Evolutionary conservation across 371 early-diverging fungal genomes (phyloP).

Genomic region (Quaeritorhiza haematococci): DNA sequence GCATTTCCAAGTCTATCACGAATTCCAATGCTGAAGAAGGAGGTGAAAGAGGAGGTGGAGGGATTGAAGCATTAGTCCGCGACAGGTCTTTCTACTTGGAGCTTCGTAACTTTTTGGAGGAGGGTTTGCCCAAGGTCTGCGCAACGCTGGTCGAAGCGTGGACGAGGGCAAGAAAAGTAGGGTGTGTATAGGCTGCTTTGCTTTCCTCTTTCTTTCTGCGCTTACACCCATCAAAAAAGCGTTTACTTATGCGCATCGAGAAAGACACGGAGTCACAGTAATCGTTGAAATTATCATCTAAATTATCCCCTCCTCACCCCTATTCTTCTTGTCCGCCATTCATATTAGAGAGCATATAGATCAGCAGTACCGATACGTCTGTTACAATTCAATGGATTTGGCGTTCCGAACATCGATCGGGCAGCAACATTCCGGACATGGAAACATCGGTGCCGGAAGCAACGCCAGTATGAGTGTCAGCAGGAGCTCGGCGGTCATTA

Average conservation of each 20-base stretch:
- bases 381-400: constrained; percentile 14
- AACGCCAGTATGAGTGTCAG: too few relatives aligned
- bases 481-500: constrained; percentile 10
- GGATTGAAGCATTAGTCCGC: too few relatives aligned
- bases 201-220: not conserved
- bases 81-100: not conserved
- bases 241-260: too few relatives aligned
- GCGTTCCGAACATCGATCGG: constrained; percentile 20
- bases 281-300: too few relatives aligned
- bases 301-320: too few relatives aligned
- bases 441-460: too few relatives aligned
- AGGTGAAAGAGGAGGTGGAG: too few relatives aligned
- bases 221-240: too few relatives aligned
- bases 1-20: too few relatives aligned
- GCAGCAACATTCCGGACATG: constrained; percentile 4
- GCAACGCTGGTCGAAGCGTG: not conserved
- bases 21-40: too few relatives aligned
- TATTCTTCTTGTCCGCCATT: not conserved
- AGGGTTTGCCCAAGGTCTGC: not conserved
- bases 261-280: too few relatives aligned
- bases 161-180: not conserved
- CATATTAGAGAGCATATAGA: constrained; percentile 12
- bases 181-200: not conserved
- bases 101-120: not conserved
- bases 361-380: constrained; percentile 20